phyloP scores from a whole-genome alignment of 768 basidiomycete species.

The Pisolithus albus region DNA sequence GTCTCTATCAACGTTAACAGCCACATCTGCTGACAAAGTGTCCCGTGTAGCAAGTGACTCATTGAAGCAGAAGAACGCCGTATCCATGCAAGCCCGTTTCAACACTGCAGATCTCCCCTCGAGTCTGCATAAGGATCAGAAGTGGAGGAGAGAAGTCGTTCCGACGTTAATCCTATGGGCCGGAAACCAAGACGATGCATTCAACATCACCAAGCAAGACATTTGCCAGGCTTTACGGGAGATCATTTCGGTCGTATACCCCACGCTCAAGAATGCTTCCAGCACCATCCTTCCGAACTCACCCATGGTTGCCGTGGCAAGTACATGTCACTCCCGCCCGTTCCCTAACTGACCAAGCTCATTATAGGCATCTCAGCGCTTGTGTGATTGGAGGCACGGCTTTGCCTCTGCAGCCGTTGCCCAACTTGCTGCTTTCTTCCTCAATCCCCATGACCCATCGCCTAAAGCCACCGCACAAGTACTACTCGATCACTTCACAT shows the following conservation, averaged over 20 bases:
- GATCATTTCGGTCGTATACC: background rate
- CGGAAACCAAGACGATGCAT: background rate
- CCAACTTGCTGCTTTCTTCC: background rate
- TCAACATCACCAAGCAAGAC: background rate
- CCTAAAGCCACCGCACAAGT: background rate
- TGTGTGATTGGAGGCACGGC: background rate
- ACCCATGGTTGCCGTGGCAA: background rate
- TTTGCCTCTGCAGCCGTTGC: background rate
- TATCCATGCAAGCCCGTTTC: background rate
- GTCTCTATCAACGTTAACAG: too few relatives aligned
- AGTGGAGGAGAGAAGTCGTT: background rate
- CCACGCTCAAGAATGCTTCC: background rate
- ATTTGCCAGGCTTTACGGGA: background rate
- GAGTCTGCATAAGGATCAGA: background rate
- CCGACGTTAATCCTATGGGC: background rate
- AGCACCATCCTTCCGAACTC: background rate
- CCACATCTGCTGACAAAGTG: too few relatives aligned
- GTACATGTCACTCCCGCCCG: background rate
- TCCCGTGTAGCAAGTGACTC: too few relatives aligned
- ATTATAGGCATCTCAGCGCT: background rate
- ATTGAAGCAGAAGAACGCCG: too few relatives aligned
- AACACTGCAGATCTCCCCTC: background rate
- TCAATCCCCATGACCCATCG: background rate
- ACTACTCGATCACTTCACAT: background rate
- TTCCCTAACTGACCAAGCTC: background rate